A percentile compares a stretch with the other conserved stretches of the same genome.
phyloP scores from a whole-genome alignment of 768 basidiomycete species.

The Chalciporus sphaerocephalus region DNA sequence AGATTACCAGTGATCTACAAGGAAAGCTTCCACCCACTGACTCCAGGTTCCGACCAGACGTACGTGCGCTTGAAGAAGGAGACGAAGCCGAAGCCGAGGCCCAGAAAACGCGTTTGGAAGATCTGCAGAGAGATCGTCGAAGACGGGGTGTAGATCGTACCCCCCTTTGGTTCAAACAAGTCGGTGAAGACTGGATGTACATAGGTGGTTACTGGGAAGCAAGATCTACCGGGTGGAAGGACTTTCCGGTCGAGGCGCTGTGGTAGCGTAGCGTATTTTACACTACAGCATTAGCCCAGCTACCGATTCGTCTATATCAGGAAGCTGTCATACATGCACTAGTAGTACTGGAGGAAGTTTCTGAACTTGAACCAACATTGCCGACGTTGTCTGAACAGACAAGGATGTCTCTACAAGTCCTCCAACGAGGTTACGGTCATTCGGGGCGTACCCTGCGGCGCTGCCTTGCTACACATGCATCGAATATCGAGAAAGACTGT shows the following conservation, averaged over 20 bases:
- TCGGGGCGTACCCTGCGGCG: slow-evolving; percentile 23
- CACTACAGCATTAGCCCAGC: too few relatives aligned
- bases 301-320: slow-evolving; percentile 6
- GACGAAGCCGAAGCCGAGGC: slow-evolving; percentile 64
- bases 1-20: slow-evolving; percentile 63
- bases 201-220: slow-evolving; percentile 82
- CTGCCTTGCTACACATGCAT: slow-evolving; percentile 38
- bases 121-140: slow-evolving; percentile 70
- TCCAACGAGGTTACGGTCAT: slow-evolving; percentile 15
- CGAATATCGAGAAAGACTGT: slow-evolving; percentile 52
- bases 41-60: slow-evolving; percentile 77
- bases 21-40: slow-evolving; percentile 73
- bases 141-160: slow-evolving; percentile 51
- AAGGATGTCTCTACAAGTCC: slow-evolving; percentile 20
- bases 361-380: not conserved
- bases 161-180: slow-evolving; percentile 75
- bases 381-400: not conserved
- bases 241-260: slow-evolving; percentile 42
- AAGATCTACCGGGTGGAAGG: slow-evolving; percentile 61
- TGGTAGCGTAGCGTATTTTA: too few relatives aligned
- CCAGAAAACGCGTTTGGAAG: slow-evolving; percentile 71
- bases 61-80: slow-evolving; percentile 78
- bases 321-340: not conserved
- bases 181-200: slow-evolving; percentile 71
- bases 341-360: not conserved